Evolutionary conservation across 179 eudicot species (phyloP).

Genomic region (Amaranthus tricolor): DNA sequence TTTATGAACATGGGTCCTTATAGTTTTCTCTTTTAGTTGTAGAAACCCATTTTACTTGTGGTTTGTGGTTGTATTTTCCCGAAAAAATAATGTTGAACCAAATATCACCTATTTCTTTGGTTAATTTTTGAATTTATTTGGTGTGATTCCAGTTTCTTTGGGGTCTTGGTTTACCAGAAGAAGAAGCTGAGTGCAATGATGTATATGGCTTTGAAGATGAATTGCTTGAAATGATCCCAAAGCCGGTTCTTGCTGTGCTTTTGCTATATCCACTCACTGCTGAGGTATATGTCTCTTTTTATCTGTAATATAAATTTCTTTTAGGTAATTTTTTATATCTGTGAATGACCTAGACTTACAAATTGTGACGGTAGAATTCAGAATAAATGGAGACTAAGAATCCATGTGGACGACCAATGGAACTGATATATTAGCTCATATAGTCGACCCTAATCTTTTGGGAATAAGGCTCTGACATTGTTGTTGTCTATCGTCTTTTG

Average conservation of each 20-base stretch:
- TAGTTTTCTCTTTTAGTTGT: not conserved
- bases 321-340: not conserved
- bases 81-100: not conserved
- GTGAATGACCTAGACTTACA: not conserved
- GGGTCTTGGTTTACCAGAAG: constrained; percentile 80
- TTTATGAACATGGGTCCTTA: not conserved
- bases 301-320: not conserved
- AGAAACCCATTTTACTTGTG: not conserved
- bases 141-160: constrained; percentile 64
- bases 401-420: no score
- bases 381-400: no score
- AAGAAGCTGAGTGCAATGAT: constrained; percentile 85
- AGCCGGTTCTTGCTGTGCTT: constrained; percentile 91
- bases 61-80: not conserved
- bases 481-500: not conserved
- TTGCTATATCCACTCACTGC: constrained; percentile 72
- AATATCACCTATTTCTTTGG: not conserved
- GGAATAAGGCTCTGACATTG: no score
- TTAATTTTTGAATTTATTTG: not conserved
- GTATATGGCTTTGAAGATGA: constrained; percentile 92
- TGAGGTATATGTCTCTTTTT: constrained; percentile 25
- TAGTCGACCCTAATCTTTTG: no score
- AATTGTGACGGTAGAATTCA: no score
- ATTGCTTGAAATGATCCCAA: constrained; percentile 83
- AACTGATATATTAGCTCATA: no score